Conservation (phyloP, 306 rosid genomes). For the Castanea crenata region DNA sequence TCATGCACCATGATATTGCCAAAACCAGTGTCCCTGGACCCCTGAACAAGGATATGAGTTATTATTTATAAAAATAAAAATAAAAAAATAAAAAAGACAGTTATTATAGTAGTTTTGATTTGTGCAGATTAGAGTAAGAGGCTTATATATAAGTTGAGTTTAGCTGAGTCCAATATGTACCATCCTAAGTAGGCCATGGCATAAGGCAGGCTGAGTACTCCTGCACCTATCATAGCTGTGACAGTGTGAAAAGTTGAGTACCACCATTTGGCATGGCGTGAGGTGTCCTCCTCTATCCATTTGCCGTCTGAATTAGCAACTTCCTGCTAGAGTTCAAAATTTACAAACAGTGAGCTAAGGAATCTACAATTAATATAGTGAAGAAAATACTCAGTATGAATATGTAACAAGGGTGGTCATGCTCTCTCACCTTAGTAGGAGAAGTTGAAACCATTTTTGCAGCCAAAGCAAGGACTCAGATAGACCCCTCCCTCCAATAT, state of each 20-base stretch:
- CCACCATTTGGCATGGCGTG: conserved; percentile 90
- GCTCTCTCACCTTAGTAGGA: conserved; percentile 50
- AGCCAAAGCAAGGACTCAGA: conserved; percentile 18
- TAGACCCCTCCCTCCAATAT: conserved; percentile 20
- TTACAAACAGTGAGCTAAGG: not conserved
- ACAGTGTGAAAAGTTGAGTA: conserved; percentile 90
- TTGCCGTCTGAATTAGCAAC: conserved; percentile 32
- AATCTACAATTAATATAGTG: not conserved
- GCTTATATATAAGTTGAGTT: not conserved
- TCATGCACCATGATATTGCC: conserved; percentile 72
- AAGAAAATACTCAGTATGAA: not conserved
- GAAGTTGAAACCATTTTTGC: conserved; percentile 57
- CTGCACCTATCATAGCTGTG: conserved; percentile 97
- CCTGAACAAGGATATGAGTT: conserved; percentile 42
- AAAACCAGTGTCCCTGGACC: conserved; percentile 75
- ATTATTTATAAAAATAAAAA: not conserved
- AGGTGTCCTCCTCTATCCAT: conserved; percentile 55
- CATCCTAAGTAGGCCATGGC: conserved; percentile 98
- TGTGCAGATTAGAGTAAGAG: no score
- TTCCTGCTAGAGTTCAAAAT: conserved; percentile 39
- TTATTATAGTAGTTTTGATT: not conserved
- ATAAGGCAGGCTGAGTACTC: conserved; percentile 86
- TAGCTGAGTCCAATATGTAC: conserved; percentile 28
- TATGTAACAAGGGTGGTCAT: not conserved
- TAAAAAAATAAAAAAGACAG: no score